phyloP scores from a whole-genome alignment of 805 yeast genomes.

The Candida pseudofarinosa region DNA sequence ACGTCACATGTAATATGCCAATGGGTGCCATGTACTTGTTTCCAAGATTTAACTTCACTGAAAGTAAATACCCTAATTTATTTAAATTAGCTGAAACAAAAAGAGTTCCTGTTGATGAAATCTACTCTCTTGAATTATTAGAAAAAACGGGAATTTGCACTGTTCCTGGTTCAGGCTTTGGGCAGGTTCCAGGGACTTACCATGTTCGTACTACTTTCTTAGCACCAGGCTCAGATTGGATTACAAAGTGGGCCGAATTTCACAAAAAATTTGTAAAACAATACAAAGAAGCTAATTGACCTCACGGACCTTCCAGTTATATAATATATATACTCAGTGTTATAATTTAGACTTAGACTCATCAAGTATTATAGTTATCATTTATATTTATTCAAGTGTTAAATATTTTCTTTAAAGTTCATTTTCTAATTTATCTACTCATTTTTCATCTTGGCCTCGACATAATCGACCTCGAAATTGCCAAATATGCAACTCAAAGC shows the following conservation, averaged over 20 bases:
- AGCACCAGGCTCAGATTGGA: conserved; percentile 94
- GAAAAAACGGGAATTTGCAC: conserved; percentile 93
- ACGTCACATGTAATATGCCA: conserved; percentile 82
- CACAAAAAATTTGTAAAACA: conserved; percentile 66
- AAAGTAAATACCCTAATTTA: conserved; percentile 46
- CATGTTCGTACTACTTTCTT: conserved; percentile 95
- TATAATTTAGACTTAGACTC: too few relatives aligned
- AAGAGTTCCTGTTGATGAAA: conserved; percentile 72
- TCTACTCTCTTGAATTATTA: conserved; percentile 79
- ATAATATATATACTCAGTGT: too few relatives aligned
- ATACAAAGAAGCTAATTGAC: conserved; percentile 31
- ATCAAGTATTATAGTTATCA: too few relatives aligned
- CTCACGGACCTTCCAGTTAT: too few relatives aligned
- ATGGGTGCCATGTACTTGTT: conserved; percentile 97
- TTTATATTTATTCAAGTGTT: too few relatives aligned
- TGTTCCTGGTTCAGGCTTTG: conserved; percentile 97
- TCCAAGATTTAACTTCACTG: conserved; percentile 68
- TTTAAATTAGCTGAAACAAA: conserved; percentile 53
- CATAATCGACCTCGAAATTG: conserved; percentile 13
- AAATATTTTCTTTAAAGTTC: too few relatives aligned
- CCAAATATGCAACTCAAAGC: conserved; percentile 27
- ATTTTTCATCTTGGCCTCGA: conserved; percentile 2
- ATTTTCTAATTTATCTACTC: not conserved
- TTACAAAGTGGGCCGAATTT: conserved; percentile 70
- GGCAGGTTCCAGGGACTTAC: conserved; percentile 83